A percentile compares a stretch with the other conserved stretches of the same genome.
These are phyloP conservation scores for Phytophthora pinifolia DNA, from an alignment of 352 stramenopile genomes.

Conservation along the genomic window DNA sequence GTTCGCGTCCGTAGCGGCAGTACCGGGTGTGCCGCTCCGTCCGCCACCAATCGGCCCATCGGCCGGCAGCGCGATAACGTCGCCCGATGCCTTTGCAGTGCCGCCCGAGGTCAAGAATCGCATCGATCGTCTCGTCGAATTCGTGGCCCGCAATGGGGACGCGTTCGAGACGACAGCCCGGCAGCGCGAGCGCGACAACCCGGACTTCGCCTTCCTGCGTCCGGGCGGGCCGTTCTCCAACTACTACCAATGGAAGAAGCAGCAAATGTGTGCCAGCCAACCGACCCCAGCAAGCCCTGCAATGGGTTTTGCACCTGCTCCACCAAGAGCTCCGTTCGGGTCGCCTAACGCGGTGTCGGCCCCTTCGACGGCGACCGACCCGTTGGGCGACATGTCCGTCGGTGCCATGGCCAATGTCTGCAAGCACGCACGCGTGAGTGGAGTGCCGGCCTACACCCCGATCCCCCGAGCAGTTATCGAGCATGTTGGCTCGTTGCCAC, in stretches of 20 bases:
- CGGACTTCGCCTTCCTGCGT: constrained; percentile 55
- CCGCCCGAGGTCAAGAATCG: constrained; percentile 46
- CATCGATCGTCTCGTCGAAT: constrained; percentile 62
- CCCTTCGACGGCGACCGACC: constrained; percentile 6
- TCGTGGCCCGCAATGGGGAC: constrained; percentile 54
- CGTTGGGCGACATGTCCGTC: constrained; percentile 32
- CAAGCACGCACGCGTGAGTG: constrained; percentile 34
- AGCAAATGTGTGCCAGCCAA: constrained; percentile 23
- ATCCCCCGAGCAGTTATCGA: constrained; percentile 40
- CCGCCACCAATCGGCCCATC: constrained; percentile 6
- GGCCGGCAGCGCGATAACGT: constrained; percentile 5
- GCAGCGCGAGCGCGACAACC: constrained; percentile 50
- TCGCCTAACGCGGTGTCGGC: not conserved
- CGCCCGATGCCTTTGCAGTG: constrained; percentile 14
- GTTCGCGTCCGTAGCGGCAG: constrained; percentile 5
- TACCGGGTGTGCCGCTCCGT: constrained; percentile 15
- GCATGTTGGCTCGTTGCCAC: constrained; percentile 31
- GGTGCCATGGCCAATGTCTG: constrained; percentile 61
- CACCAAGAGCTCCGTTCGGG: constrained; percentile 1
- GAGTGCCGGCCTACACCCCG: constrained; percentile 40
- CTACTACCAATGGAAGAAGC: constrained; percentile 58
- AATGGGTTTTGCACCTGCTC: not conserved
- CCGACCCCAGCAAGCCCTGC: not conserved
- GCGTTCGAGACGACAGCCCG: constrained; percentile 52
- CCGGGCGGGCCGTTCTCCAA: constrained; percentile 43